phyloP scores from a whole-genome alignment of 1,284 basidiomycete species.

The Cryptococcus neoformans region DNA sequence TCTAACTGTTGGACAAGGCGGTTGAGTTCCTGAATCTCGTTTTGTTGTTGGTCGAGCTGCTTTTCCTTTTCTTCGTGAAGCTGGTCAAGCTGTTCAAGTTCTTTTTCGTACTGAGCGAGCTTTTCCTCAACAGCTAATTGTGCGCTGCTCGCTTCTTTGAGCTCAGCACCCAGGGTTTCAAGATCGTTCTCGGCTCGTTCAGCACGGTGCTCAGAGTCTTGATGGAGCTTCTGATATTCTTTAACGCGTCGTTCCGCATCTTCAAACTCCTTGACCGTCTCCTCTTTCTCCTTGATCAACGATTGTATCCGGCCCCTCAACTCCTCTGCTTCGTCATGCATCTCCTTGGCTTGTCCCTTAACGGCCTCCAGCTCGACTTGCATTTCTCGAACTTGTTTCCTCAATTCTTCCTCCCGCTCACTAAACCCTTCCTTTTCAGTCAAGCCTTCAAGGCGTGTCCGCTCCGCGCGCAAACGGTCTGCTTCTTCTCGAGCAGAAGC shows the following conservation, averaged over 20 bases:
- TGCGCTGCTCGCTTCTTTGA: slow-evolving; percentile 10
- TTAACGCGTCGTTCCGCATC: slow-evolving; percentile 5
- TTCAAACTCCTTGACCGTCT: slow-evolving; percentile 3
- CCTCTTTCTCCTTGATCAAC: slow-evolving; percentile 12
- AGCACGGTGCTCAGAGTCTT: slow-evolving; percentile 4
- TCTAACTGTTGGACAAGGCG: slow-evolving; percentile 9
- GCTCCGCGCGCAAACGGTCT: slow-evolving; percentile 10
- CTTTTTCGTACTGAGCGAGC: slow-evolving; percentile 5
- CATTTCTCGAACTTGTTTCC: slow-evolving; percentile 14
- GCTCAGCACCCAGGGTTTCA: slow-evolving; percentile 7
- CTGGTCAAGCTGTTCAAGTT: slow-evolving; percentile 7
- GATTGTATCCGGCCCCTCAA: slow-evolving; percentile 2
- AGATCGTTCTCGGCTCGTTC: background rate
- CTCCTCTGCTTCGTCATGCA: slow-evolving; percentile 8
- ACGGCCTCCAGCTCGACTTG: slow-evolving; percentile 12
- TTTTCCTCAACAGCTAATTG: slow-evolving; percentile 13
- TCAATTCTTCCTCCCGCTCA: slow-evolving; percentile 11
- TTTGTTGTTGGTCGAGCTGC: slow-evolving; percentile 13
- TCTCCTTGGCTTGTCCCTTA: slow-evolving; percentile 2
- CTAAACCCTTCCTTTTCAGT: background rate
- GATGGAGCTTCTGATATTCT: slow-evolving; percentile 6
- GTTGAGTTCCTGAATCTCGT: slow-evolving; percentile 17
- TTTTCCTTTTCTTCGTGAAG: background rate
- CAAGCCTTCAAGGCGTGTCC: slow-evolving; percentile 6
- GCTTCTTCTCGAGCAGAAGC: slow-evolving; percentile 8